phyloP scores from a whole-genome alignment of 768 basidiomycete genomes.

The Peribolospora kevripleyi region DNA sequence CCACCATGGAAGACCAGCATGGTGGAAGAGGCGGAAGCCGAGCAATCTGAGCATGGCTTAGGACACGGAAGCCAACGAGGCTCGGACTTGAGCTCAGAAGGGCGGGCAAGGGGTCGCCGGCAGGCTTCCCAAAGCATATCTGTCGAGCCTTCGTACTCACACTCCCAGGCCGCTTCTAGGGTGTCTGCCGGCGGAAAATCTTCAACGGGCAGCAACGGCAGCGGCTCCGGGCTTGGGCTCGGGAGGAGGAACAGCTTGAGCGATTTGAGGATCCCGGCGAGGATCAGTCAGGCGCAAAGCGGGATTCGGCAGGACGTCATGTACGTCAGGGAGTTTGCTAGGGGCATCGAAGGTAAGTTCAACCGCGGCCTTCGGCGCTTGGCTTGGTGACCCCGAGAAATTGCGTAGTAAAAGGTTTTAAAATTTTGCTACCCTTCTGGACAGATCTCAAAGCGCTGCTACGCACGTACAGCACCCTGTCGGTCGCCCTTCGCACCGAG shows the following conservation, averaged over 20 bases:
- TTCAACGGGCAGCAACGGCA: no score
- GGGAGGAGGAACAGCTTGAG: conserved; percentile 15
- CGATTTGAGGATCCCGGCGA: conserved; percentile 14
- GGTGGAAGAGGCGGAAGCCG: no score
- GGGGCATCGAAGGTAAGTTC: conserved; percentile 13
- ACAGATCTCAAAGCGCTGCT: conserved; percentile 12
- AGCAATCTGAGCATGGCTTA: no score
- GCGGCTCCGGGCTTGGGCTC: no score
- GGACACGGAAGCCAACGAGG: no score
- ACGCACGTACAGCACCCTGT: conserved; percentile 3
- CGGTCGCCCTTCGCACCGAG: not conserved
- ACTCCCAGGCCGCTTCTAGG: no score
- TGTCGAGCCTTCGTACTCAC: no score
- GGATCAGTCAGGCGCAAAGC: conserved; percentile 15
- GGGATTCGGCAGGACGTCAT: conserved; percentile 15
- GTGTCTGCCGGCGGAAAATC: no score
- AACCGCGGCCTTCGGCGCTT: not conserved
- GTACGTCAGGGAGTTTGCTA: conserved; percentile 15
- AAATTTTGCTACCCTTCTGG: not conserved
- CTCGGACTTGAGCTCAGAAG: no score
- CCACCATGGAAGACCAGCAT: no score
- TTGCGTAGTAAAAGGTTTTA: not conserved
- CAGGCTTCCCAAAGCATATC: no score
- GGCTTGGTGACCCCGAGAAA: not conserved
- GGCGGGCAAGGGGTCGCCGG: no score